Evolutionary conservation across 2,329 filamentous ascomycete genomes (phyloP).

Genomic region (Aurifilum marmelostoma): DNA sequence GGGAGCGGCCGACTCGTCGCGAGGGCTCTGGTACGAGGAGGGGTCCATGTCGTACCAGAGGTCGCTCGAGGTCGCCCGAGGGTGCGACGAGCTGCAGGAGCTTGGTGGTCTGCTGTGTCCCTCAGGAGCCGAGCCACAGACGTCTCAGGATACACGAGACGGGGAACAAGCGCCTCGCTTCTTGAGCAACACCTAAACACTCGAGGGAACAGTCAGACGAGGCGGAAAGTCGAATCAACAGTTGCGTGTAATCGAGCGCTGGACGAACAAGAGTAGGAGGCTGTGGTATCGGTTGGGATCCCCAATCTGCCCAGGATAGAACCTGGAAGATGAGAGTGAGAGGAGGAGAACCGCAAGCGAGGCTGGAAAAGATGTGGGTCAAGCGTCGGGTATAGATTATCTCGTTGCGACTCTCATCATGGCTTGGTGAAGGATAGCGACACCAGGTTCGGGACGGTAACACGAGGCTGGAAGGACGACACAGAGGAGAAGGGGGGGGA

Average conservation of each 20-base stretch:
- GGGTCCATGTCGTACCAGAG: slow-evolving; percentile 48
- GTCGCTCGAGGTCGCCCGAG: background rate
- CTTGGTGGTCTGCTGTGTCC: background rate
- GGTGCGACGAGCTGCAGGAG: slow-evolving; percentile 3
- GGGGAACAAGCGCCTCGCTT: background rate
- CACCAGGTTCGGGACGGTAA: background rate
- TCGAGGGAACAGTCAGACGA: background rate
- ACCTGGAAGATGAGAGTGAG: background rate
- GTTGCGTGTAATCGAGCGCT: background rate
- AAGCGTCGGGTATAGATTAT: slow-evolving; percentile 1
- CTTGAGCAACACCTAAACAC: background rate
- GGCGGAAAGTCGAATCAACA: slow-evolving; percentile 3
- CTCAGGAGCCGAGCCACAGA: slow-evolving; percentile 12
- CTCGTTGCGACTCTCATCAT: background rate
- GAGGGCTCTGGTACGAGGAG: slow-evolving; percentile 38
- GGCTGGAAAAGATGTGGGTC: slow-evolving; percentile 11
- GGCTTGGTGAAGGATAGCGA: background rate
- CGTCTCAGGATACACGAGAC: background rate
- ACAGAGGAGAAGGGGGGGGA: background rate
- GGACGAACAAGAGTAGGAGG: too few species aligned
- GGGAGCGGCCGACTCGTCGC: slow-evolving; percentile 15
- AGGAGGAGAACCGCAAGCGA: slow-evolving; percentile 8
- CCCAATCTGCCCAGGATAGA: background rate
- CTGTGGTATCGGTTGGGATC: background rate
- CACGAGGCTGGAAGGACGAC: background rate